These are phyloP conservation scores for Naegleria fowleri DNA, from an alignment of 208 protist genomes.

Conservation along the genomic window DNA sequence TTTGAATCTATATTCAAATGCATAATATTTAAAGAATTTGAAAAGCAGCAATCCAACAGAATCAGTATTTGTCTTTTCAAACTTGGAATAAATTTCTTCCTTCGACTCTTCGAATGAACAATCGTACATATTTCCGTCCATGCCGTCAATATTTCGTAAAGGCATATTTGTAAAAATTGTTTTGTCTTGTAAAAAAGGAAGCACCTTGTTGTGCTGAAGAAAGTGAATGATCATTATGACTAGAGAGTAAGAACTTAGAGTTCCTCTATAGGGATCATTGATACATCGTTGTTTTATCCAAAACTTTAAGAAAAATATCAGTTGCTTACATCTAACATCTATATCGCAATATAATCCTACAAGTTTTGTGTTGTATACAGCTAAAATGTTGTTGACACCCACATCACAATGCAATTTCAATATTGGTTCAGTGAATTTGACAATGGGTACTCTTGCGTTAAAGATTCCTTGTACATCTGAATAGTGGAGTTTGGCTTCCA, in stretches of 20 bases:
- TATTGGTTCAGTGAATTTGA: conserved; percentile 10
- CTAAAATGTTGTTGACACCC: conserved; percentile 24
- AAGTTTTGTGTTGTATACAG: conserved; percentile 15
- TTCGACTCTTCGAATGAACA: background rate
- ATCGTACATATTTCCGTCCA: background rate
- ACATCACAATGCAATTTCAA: background rate
- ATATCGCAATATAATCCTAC: background rate
- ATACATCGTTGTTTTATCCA: background rate
- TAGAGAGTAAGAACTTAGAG: background rate
- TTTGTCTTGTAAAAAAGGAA: conserved; percentile 15
- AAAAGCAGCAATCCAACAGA: background rate
- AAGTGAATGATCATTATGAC: background rate
- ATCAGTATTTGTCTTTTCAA: background rate
- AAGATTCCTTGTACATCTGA: background rate
- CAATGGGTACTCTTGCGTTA: conserved; percentile 20
- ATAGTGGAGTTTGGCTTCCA: background rate
- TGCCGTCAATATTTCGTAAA: background rate
- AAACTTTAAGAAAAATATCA: conserved; percentile 1
- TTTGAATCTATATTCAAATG: background rate
- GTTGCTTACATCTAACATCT: background rate
- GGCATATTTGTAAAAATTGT: background rate
- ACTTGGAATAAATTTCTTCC: background rate
- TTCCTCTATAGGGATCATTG: conserved; percentile 15
- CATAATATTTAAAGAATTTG: conserved; percentile 25
- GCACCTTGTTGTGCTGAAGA: background rate